Evolutionary conservation across 495 filamentous ascomycete species (phyloP).

Genomic region (Penicilliopsis zonata): DNA sequence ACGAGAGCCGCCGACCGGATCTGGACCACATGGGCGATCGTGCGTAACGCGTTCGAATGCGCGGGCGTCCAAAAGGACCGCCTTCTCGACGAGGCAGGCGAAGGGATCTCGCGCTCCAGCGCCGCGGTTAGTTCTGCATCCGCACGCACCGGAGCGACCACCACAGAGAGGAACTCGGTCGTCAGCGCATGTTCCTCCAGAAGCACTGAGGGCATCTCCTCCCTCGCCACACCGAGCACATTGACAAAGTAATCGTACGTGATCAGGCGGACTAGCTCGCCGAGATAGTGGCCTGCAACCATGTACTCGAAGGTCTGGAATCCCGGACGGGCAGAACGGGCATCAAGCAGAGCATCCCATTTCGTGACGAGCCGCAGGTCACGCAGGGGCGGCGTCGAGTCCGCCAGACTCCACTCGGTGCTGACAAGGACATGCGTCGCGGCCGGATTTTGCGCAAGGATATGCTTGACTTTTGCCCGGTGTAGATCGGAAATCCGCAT

Average conservation of each 20-base stretch:
- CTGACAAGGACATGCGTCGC: constrained; percentile 53
- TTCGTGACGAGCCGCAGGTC: constrained; percentile 44
- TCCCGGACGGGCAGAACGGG: constrained; percentile 47
- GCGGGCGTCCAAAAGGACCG: constrained; percentile 45
- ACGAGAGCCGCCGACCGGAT: constrained; percentile 49
- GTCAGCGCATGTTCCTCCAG: constrained; percentile 41
- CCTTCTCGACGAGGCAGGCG: constrained; percentile 22
- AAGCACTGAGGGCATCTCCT: constrained; percentile 35
- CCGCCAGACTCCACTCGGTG: constrained; percentile 69
- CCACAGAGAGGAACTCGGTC: constrained; percentile 53
- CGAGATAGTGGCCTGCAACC: constrained; percentile 62
- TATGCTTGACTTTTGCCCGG: constrained; percentile 35
- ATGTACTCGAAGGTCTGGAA: constrained; percentile 79
- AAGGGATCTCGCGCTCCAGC: constrained; percentile 33
- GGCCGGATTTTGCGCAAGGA: constrained; percentile 17
- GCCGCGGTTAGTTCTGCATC: constrained; percentile 28
- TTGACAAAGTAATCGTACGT: constrained; percentile 46
- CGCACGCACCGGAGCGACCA: constrained; percentile 29
- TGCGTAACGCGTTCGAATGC: constrained; percentile 36
- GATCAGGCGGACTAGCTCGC: constrained; percentile 58
- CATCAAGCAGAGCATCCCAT: constrained; percentile 56
- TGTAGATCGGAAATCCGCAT: constrained; percentile 49
- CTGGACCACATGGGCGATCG: constrained; percentile 46
- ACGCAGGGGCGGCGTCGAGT: constrained; percentile 45
- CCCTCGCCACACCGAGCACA: constrained; percentile 11